These are phyloP conservation scores for Yarrowia deformans DNA, from an alignment of 805 yeast genomes.

Conservation along the genomic window DNA sequence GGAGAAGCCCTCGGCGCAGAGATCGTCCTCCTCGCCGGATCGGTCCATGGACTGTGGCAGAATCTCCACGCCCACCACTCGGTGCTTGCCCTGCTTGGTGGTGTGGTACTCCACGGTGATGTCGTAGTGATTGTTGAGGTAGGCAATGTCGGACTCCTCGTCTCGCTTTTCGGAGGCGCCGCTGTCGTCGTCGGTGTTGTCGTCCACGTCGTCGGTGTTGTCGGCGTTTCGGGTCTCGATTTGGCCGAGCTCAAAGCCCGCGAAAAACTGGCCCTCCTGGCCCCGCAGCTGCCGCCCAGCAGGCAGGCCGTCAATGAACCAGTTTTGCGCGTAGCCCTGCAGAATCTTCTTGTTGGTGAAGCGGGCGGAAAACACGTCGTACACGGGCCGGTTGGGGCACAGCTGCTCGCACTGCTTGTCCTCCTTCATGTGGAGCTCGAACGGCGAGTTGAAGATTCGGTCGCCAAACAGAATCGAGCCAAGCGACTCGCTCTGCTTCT, in stretches of 20 bases:
- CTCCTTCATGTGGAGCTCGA: conserved; percentile 77
- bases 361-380: conserved; percentile 69
- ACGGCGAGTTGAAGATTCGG: conserved; percentile 92
- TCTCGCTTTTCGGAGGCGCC: conserved; percentile 44
- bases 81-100: conserved; percentile 67
- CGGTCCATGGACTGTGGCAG: conserved; percentile 64
- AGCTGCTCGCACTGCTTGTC: conserved; percentile 70
- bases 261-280: conserved; percentile 65
- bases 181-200: conserved; percentile 52
- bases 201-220: conserved; percentile 64
- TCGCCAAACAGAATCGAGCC: conserved; percentile 97
- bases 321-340: conserved; percentile 85
- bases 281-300: conserved; percentile 66
- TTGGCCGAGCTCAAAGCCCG: conserved; percentile 80
- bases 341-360: conserved; percentile 81
- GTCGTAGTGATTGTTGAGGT: conserved; percentile 81
- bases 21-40: conserved; percentile 50
- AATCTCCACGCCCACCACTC: conserved; percentile 91
- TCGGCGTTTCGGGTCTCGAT: conserved; percentile 49
- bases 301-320: conserved; percentile 95
- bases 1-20: conserved; percentile 46
- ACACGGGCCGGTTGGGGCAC: conserved; percentile 59
- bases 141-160: conserved; percentile 54
- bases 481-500: conserved; percentile 82
- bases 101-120: conserved; percentile 83